Evolutionary conservation across 192 early-diverging fungal species (phyloP).

Genomic region (Phycomyces nitens): DNA sequence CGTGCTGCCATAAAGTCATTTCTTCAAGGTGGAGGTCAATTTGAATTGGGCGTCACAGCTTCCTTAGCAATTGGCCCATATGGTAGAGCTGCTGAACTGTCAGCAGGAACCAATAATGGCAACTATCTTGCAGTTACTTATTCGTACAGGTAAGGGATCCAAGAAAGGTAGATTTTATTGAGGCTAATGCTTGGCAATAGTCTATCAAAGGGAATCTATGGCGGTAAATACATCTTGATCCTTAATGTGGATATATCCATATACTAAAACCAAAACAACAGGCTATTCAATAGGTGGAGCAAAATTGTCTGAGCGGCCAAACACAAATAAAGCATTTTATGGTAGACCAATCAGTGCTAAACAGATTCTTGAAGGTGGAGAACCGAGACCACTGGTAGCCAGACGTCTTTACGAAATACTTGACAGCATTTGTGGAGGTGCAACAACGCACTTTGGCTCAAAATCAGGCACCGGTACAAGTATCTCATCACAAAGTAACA

Average conservation of each 20-base stretch:
- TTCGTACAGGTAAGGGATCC: conserved; percentile 41
- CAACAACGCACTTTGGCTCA: too few species aligned
- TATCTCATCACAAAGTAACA: too few species aligned
- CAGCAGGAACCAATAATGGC: conserved; percentile 6
- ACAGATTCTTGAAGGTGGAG: conserved; percentile 21
- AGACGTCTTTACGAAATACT: conserved; percentile 70
- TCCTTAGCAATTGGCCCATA: conserved; percentile 22
- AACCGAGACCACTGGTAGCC: conserved; percentile 70
- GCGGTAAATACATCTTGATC: not conserved
- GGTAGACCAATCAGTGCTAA: conserved; percentile 17
- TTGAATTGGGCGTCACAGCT: conserved; percentile 20
- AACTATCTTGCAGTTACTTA: conserved; percentile 24
- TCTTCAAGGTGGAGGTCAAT: conserved; percentile 25
- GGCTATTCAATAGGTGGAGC: conserved; percentile 32
- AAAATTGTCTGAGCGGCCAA: conserved; percentile 15
- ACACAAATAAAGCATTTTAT: conserved; percentile 21
- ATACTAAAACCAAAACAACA: not conserved
- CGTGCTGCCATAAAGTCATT: conserved; percentile 30
- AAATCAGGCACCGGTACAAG: too few species aligned
- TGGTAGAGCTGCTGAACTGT: conserved; percentile 19
- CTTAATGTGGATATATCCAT: not conserved
- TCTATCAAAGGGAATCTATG: conserved; percentile 19
- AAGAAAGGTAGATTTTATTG: too few species aligned
- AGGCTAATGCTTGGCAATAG: not conserved
- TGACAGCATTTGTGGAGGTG: conserved; percentile 31